Evolutionary conservation across 2,329 filamentous ascomycete species (phyloP), one percentile per base, ranked within the genome.

Genomic region (Helminthosporium solani): DNA sequence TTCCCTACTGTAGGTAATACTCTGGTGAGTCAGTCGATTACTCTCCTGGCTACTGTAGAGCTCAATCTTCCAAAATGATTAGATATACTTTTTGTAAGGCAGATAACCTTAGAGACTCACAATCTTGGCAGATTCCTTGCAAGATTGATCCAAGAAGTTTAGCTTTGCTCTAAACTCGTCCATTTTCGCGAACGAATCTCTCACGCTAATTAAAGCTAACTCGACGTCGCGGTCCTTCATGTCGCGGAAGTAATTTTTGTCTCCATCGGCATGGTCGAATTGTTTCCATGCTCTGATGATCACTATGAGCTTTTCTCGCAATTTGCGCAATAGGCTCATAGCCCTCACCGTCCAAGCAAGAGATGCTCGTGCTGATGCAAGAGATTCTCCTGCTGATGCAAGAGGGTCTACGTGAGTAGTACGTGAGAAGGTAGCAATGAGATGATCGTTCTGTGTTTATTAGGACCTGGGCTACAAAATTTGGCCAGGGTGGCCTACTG

Each of bases 161-260:
- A 59, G 18, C 7, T 11, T 42, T 3, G 37, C 14, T 12, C 42
- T 21, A 6, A 53, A 40, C 11, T 51, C 45, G 1, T 16, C n/a
- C 14, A 59, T 19, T 16, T 46, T 40, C 20, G 49, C 36, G 33
- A 58, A 53, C 0, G 50, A 46, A 1, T 52, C 40, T 8, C 35
- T 21, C 3, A 57, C 52, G 15, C 33, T 34, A 14, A 46, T 37
- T 2, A 45, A 19, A 44, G 43, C 28, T n/a, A n/a, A 9, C n/a
- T 12, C 11, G 21, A 41, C 41, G 9, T 18, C 8, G 2, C 15
- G 7, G 6, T 46, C 44, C 0, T 21, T 12, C 7, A 57, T 42
- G 9, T 54, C 47, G 1, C 33, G 38, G 33, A 60, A 58, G 30
- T 56, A 60, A 12, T 35, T 30, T 2, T 25, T 40, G 36, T 49